phyloP scores from a whole-genome alignment of 2,329 filamentous ascomycete species.

The Penicillium italicum region DNA sequence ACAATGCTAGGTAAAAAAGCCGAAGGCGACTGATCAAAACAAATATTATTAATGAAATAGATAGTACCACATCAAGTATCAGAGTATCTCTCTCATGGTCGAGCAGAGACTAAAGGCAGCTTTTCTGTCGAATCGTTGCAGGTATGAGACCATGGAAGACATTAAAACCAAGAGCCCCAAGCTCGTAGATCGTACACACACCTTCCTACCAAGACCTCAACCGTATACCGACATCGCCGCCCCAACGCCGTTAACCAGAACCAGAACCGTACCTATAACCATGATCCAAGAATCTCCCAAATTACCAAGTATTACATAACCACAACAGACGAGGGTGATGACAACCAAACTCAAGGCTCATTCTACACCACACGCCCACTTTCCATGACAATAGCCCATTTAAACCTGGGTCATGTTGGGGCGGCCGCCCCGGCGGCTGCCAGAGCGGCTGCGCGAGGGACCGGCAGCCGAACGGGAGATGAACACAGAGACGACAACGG shows the following conservation, averaged over 20 bases:
- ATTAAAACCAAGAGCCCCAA: not conserved
- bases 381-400: not conserved
- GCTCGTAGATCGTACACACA: not conserved
- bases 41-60: slow-evolving; percentile 8
- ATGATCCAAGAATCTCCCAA: not conserved
- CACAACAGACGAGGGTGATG: not conserved
- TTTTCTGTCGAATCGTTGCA: slow-evolving; percentile 1
- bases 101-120: not conserved
- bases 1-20: no score
- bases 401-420: slow-evolving; percentile 48
- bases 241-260: slow-evolving; percentile 1
- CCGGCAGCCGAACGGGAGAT: slow-evolving; percentile 31
- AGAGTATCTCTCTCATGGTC: not conserved
- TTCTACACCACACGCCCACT: not conserved
- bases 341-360: not conserved
- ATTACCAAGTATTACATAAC: slow-evolving; percentile 2
- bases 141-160: not conserved
- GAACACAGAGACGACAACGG: slow-evolving; percentile 41
- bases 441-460: slow-evolving; percentile 35
- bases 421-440: slow-evolving; percentile 30
- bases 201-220: not conserved
- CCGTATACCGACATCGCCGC: not conserved
- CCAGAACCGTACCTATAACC: not conserved
- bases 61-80: slow-evolving; percentile 6
- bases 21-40: not conserved